These are phyloP conservation scores for Kockiozyma suomiensis DNA, from an alignment of 805 yeast genomes.

Conservation along the genomic window DNA sequence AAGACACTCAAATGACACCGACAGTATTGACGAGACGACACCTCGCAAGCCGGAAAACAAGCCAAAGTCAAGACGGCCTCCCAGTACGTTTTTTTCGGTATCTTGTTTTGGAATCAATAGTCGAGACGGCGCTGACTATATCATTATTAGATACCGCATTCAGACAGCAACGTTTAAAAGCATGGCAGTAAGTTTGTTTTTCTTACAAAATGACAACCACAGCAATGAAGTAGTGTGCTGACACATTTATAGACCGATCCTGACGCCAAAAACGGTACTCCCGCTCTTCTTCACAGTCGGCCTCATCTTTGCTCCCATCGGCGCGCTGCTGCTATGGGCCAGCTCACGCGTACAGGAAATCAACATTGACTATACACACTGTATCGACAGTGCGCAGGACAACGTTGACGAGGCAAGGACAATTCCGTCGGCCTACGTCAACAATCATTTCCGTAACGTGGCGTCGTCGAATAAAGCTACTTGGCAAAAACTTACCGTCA, in stretches of 20 bases:
- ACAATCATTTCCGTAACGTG: conserved; percentile 60
- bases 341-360: conserved; percentile 75
- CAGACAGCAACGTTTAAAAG: conserved; percentile 61
- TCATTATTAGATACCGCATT: conserved; percentile 45
- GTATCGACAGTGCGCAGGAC: conserved; percentile 57
- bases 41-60: conserved; percentile 37
- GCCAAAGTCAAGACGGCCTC: conserved; percentile 47
- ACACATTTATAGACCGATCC: conserved; percentile 58
- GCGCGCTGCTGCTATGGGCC: conserved; percentile 80
- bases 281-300: conserved; percentile 78
- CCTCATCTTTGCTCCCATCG: conserved; percentile 84
- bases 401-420: conserved; percentile 52
- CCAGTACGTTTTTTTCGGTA: conserved; percentile 36
- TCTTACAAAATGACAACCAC: too few relatives aligned
- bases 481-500: conserved; percentile 21
- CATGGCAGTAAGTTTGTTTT: conserved; percentile 55
- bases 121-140: neutral
- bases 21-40: conserved; percentile 32
- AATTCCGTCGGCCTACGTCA: conserved; percentile 63
- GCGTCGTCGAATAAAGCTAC: conserved; percentile 37
- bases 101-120: neutral
- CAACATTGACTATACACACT: conserved; percentile 72
- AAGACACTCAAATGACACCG: conserved; percentile 16
- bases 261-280: conserved; percentile 87
- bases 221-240: neutral